phyloP scores from a whole-genome alignment of 257 asterid genomes.

The Solanum neorickii region DNA sequence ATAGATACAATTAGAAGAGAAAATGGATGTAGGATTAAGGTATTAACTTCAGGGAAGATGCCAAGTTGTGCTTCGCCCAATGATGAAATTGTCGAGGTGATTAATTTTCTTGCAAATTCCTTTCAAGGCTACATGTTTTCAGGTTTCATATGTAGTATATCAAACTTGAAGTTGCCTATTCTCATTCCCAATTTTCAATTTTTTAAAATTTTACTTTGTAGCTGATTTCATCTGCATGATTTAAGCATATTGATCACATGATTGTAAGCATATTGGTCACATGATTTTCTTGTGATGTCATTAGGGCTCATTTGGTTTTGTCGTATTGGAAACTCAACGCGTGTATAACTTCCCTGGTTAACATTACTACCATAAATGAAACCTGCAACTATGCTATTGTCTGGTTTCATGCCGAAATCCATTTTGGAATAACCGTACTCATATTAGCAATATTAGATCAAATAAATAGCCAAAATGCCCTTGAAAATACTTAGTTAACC shows the following conservation, averaged over 20 bases:
- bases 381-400: not conserved
- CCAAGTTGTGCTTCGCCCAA: slow-evolving; percentile 9
- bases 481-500: not conserved
- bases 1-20: slow-evolving; percentile 63
- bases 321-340: not conserved
- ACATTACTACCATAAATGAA: not conserved
- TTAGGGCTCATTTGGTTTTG: not conserved
- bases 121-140: not conserved
- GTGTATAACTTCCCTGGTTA: not conserved
- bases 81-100: slow-evolving; percentile 74
- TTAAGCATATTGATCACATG: not conserved
- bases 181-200: not conserved
- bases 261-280: not conserved
- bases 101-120: slow-evolving; percentile 5
- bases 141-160: not conserved
- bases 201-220: not conserved
- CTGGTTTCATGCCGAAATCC: not conserved
- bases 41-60: slow-evolving; percentile 31
- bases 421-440: not conserved
- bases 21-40: slow-evolving; percentile 50
- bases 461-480: not conserved
- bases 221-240: not conserved
- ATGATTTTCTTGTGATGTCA: not conserved
- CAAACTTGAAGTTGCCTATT: not conserved
- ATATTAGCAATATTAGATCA: not conserved